Evolutionary conservation across 2,329 filamentous ascomycete species (phyloP), one percentile per base, ranked within the genome.

Genomic region (Capronia coronata): DNA sequence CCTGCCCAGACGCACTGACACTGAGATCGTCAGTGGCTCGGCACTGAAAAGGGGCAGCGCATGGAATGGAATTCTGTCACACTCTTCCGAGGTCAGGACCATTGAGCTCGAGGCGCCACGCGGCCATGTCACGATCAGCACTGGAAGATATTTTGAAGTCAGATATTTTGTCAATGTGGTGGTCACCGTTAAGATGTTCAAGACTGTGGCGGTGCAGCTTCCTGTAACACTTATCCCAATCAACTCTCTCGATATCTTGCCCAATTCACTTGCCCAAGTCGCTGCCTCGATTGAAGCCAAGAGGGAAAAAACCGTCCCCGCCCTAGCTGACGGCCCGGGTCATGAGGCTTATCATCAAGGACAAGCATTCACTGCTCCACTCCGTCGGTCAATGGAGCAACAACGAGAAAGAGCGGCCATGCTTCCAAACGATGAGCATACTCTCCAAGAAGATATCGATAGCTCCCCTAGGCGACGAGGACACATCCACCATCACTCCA

Each of bases 161-260:
- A 69, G 75, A 16, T 78, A 75, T 58, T 77, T 78, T 49, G 63
- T 78, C 18, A 77, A 76, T 49, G 65, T 78, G 14, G 65, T 71
- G 16, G 67, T 72, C n/a, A 65, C 67, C 38, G 66, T 68, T 19
- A 64, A 69, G 11, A 71, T 71, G 55, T 70, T 67, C 48, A 77
- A 74, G 59, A 59, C 71, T n/a, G 68, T 78, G 16, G 71, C 70
- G 7, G 70, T 79, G 5, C 76, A 78, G 54, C 61, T 78, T 37
- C 76, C 76, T 3, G 74, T 79, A 46, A 75, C 76, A 2, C 67
- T 79, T 44, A 75, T 79, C 32, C 76, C 77, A 56, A 77, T 78
- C 67, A 78, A 77, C 53, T 77, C 75, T 0, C 67, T 79, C 37
- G 76, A 79, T 48, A 73, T 78, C 6, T 68, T 77, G 7, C 75